Percentiles rank a stretch among this genome's conserved stretches.
These are phyloP conservation scores for Trichocomaceae sp. DNA, from an alignment of 2,329 filamentous ascomycete genomes.

Conservation along the genomic window DNA sequence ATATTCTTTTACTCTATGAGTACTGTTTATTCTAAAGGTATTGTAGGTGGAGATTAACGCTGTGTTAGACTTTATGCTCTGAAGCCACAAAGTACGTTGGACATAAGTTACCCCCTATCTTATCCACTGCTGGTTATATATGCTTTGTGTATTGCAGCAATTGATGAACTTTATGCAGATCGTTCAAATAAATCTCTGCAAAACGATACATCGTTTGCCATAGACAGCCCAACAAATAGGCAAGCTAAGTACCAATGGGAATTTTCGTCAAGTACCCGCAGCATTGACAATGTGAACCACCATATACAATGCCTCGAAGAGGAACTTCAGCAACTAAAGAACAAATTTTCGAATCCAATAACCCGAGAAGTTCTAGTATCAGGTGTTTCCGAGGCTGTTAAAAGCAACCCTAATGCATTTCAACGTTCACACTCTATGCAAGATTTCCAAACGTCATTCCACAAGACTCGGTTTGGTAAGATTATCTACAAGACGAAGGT, in stretches of 20 bases:
- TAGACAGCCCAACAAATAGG: neutral
- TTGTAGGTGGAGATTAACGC: neutral
- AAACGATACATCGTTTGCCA: neutral
- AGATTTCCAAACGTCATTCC: neutral
- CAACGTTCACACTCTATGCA: neutral
- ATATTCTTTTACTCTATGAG: neutral
- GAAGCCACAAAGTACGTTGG: neutral
- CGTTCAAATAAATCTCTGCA: neutral
- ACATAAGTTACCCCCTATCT: neutral
- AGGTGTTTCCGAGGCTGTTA: neutral
- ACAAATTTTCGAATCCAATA: neutral
- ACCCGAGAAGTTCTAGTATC: neutral
- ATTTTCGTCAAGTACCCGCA: neutral
- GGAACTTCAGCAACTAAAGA: neutral
- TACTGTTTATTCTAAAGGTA: neutral
- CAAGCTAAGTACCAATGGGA: slow-evolving; percentile 3
- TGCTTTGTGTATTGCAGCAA: neutral
- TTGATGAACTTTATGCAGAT: neutral
- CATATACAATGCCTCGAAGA: slow-evolving; percentile 5
- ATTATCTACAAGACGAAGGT: neutral
- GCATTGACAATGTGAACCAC: neutral
- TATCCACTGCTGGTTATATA: neutral
- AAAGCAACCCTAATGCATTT: neutral
- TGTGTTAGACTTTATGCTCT: neutral
- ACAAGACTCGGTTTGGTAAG: neutral